These are phyloP conservation scores for Colletotrichum navitas DNA, from an alignment of 2,329 filamentous ascomycete genomes.

Conservation along the genomic window DNA sequence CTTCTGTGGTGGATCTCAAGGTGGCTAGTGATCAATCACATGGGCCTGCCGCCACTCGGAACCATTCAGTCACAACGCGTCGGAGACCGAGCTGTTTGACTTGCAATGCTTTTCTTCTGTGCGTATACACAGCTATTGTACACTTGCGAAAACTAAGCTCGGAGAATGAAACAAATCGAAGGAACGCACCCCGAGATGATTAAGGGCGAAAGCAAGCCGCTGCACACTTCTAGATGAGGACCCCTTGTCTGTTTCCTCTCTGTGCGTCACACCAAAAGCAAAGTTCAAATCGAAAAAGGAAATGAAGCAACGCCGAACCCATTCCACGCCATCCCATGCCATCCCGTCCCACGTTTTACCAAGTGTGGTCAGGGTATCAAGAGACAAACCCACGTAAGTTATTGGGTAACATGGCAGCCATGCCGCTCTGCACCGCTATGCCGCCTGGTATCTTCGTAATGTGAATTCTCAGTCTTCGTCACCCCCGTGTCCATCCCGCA, in stretches of 20 bases:
- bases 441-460: conserved; percentile 43
- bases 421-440: conserved; percentile 39
- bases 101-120: conserved; percentile 20
- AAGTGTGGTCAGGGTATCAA: conserved; percentile 19
- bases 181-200: neutral
- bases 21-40: conserved; percentile 7
- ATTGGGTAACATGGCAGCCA: conserved; percentile 39
- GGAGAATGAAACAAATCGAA: conserved; percentile 2
- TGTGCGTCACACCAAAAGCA: neutral
- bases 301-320: conserved; percentile 39
- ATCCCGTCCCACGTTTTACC: conserved; percentile 4
- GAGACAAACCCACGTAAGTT: conserved; percentile 34
- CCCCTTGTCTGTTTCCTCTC: neutral
- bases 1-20: conserved; percentile 3
- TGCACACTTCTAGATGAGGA: neutral
- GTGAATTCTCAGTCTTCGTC: conserved; percentile 29
- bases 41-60: neutral
- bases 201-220: neutral
- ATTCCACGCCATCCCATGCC: conserved; percentile 38
- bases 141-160: neutral
- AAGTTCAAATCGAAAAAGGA: conserved; percentile 19
- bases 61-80: neutral
- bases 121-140: conserved; percentile 30
- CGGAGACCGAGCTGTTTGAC: too few relatives aligned
- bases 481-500: neutral